Base-by-base conservation (phyloP, 768 basidiomycete species). In the Trametes elegans region DNA sequence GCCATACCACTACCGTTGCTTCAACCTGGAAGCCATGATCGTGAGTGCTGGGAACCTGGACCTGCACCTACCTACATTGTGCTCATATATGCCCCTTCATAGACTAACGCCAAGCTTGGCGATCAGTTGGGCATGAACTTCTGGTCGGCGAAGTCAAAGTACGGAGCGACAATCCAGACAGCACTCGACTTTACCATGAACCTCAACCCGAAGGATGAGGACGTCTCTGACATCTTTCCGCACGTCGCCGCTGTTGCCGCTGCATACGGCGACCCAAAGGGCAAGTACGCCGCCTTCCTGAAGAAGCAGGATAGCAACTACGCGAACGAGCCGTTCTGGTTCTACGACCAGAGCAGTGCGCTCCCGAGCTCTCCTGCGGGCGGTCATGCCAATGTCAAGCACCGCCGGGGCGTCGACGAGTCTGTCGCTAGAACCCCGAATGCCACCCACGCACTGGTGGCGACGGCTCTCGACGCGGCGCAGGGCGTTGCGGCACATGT, bases 21-120 rank as follows among this genome's bases (percentile, higher is more conserved):
- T 82, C 71, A 83, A 83, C 59, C 65, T 83, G 8, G 80, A 82
- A 55, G 83, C 80, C 0, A 67, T 83, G 69, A 78, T 81, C 57
- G 80, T 79, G 57, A 74, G 79, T 65, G n/a, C n/a, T n/a, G n/a
- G n/a, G n/a, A n/a, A n/a, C n/a, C n/a, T n/a, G n/a, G n/a, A n/a
- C n/a, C n/a, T n/a, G n/a, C n/a, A n/a, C n/a, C n/a, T n/a, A n/a
- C n/a, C n/a, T n/a, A n/a, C n/a, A n/a, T n/a, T n/a, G n/a, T n/a
- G n/a, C n/a, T n/a, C n/a, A n/a, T n/a, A n/a, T n/a, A 49, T 16
- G 7, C 7, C 7, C 6, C 19, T 51, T 21, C 7, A 0, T 45
- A 83, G 79, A 76, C 75, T 23, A 73, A 76, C 62, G 81, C 81
- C 5, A 81, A 82, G 62, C 61, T 84, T 8, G 81, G 74, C 1